Conservation (phyloP, 495 filamentous ascomycete species). For the Darksidea phi region DNA sequence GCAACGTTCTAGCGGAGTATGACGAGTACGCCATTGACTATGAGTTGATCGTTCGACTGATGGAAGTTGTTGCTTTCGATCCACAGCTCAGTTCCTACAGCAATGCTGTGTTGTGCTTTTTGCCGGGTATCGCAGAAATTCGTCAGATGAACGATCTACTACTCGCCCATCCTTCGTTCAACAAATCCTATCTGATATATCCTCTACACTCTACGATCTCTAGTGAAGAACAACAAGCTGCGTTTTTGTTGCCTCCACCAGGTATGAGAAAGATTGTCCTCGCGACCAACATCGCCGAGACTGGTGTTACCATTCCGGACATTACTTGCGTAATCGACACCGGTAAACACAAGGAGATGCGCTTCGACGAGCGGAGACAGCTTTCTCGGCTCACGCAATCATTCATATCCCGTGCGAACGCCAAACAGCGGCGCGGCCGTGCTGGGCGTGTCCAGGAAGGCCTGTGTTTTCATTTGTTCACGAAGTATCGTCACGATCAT, state of each 20-base stretch:
- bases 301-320: constrained; percentile 95
- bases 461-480: constrained; percentile 93
- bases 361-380: constrained; percentile 88
- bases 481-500: constrained; percentile 77
- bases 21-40: constrained; percentile 88
- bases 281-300: constrained; percentile 96
- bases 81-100: constrained; percentile 67
- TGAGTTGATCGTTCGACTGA: constrained; percentile 71
- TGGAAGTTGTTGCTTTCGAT: constrained; percentile 68
- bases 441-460: constrained; percentile 95
- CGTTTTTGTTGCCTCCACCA: constrained; percentile 78
- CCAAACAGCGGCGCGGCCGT: constrained; percentile 88
- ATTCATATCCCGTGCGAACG: constrained; percentile 91
- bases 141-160: constrained; percentile 81
- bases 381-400: constrained; percentile 85
- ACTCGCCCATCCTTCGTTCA: constrained; percentile 66
- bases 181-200: constrained; percentile 72
- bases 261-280: constrained; percentile 88
- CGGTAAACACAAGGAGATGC: constrained; percentile 95
- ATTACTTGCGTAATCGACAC: constrained; percentile 93
- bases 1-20: constrained; percentile 67
- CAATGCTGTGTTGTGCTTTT: constrained; percentile 88
- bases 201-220: constrained; percentile 90
- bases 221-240: constrained; percentile 92
- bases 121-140: constrained; percentile 93